Evolutionary conservation across 2,329 filamentous ascomycete genomes (phyloP), one percentile per base, ranked within the genome.

Genomic region (Botrytis sinoallii): DNA sequence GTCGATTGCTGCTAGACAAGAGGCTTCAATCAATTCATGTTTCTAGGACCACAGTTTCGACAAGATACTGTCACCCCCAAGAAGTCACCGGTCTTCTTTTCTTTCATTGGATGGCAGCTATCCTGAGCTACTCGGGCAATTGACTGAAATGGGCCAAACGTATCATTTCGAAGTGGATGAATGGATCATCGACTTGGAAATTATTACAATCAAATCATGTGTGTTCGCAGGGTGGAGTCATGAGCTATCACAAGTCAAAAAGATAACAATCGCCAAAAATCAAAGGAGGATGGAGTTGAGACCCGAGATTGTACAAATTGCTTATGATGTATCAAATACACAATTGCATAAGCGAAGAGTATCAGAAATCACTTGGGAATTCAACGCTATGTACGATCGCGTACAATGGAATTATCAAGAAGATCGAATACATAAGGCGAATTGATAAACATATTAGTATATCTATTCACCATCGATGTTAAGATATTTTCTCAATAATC

Each of bases 121-220:
- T 48, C 72, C 72, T 61, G 72, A 74, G 29, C 66, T 75, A 35
- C 68, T 75, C 70, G 72, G 72, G n/a, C 72, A 75, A 66, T 74
- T 72, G 74, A 72, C 74, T 61, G 74, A 73, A 29, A 7, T 48
- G 42, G 72, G 72, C 20, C 38, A 64, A 20, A 75, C 59, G 20
- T 75, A 74, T 55, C 12, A 46, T 60, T 57, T 75, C 38, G 64
- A 72, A 46, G 72, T 72, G 29, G 48, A 61, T 40, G 72, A 75
- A 65, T 61, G 74, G 29, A 74, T 75, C 66, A 8, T 75, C 22
- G 69, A 70, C 55, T 38, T 74, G 40, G 52, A 71, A 44, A 35
- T 75, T 38, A 46, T 40, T 35, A 75, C 25, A 55, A 25, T 14
- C 16, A 48, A 67, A 40, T 61, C 74, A 20, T 66, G 18, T 40